Evolutionary conservation across 139 green algal genomes (phyloP).

Genomic region (Picocystis salinarum): DNA sequence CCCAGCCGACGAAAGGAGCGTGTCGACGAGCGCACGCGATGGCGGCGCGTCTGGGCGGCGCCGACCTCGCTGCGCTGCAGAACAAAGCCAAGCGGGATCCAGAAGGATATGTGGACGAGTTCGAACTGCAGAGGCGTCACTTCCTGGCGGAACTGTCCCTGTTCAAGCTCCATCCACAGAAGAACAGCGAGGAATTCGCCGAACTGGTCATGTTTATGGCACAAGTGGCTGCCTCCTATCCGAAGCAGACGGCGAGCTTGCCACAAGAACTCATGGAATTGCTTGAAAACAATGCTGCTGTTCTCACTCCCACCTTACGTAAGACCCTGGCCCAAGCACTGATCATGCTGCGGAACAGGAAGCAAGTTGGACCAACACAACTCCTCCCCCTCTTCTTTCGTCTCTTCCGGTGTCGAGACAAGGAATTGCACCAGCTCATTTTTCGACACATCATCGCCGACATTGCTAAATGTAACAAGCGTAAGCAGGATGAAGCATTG

Average conservation of each 20-base stretch:
- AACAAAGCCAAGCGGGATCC: slow-evolving; percentile 72
- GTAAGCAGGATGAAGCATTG: slow-evolving; percentile 41
- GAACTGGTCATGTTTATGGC: slow-evolving; percentile 78
- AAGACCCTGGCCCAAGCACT: slow-evolving; percentile 56
- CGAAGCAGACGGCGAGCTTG: slow-evolving; percentile 39
- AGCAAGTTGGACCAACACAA: slow-evolving; percentile 24
- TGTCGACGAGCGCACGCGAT: too few species aligned
- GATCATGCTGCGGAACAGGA: slow-evolving; percentile 75
- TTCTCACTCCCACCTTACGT: slow-evolving; percentile 50
- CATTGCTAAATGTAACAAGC: slow-evolving; percentile 50
- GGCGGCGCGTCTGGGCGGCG: too few species aligned
- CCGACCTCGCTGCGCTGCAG: slow-evolving; percentile 28
- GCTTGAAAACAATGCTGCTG: slow-evolving; percentile 53
- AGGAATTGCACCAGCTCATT: slow-evolving; percentile 58
- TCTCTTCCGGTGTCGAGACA: slow-evolving; percentile 83
- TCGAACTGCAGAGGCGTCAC: slow-evolving; percentile 61
- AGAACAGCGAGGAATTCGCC: slow-evolving; percentile 56
- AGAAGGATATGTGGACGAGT: slow-evolving; percentile 80
- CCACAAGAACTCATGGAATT: slow-evolving; percentile 47
- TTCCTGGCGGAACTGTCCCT: slow-evolving; percentile 63
- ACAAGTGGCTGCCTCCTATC: slow-evolving; percentile 59
- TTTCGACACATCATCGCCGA: slow-evolving; percentile 83
- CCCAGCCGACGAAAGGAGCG: too few species aligned
- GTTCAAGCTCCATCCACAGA: slow-evolving; percentile 64
- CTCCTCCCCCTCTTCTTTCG: slow-evolving; percentile 85